Conservation (phyloP, 352 stramenopile genomes). For the Globisporangium parvum region DNA sequence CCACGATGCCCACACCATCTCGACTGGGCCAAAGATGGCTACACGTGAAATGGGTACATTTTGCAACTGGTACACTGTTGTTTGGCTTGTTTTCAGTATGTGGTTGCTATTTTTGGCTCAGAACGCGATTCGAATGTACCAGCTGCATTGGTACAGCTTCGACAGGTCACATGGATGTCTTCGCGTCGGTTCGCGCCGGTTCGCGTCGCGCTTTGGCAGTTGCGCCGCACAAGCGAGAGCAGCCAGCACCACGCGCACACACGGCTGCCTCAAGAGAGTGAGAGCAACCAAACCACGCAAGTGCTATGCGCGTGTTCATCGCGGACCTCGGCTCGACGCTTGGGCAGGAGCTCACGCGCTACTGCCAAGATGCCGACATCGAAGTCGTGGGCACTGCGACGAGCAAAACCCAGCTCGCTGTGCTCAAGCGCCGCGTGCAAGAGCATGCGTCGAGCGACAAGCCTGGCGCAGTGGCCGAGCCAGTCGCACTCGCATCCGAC, state of each 20-base stretch:
- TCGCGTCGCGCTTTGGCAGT: too few relatives aligned
- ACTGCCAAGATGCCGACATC: constrained; percentile 55
- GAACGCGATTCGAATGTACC: too few relatives aligned
- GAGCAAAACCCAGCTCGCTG: constrained; percentile 31
- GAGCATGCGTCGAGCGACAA: constrained; percentile 52
- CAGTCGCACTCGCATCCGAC: constrained; percentile 43
- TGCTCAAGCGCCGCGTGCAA: constrained; percentile 48
- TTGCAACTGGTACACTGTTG: too few relatives aligned
- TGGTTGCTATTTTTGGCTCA: too few relatives aligned
- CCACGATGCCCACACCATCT: not conserved
- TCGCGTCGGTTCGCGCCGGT: too few relatives aligned
- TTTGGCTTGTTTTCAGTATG: too few relatives aligned
- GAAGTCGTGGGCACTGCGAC: constrained; percentile 59
- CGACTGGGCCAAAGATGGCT: not conserved
- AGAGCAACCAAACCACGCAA: not conserved
- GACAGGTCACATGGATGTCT: too few relatives aligned
- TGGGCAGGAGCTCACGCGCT: constrained; percentile 37
- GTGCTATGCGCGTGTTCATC: constrained; percentile 68
- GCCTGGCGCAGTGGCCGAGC: constrained; percentile 35
- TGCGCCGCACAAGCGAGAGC: not conserved
- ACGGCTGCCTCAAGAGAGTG: not conserved
- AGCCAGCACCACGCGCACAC: not conserved
- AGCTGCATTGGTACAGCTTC: too few relatives aligned
- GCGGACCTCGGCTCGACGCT: constrained; percentile 60
- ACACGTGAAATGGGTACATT: not conserved